Percentiles rank a stretch among this genome's conserved stretches.
These are phyloP conservation scores for Urochloa ruziziensis DNA, from an alignment of 176 grass and related monocot species.

Conservation along the genomic window DNA sequence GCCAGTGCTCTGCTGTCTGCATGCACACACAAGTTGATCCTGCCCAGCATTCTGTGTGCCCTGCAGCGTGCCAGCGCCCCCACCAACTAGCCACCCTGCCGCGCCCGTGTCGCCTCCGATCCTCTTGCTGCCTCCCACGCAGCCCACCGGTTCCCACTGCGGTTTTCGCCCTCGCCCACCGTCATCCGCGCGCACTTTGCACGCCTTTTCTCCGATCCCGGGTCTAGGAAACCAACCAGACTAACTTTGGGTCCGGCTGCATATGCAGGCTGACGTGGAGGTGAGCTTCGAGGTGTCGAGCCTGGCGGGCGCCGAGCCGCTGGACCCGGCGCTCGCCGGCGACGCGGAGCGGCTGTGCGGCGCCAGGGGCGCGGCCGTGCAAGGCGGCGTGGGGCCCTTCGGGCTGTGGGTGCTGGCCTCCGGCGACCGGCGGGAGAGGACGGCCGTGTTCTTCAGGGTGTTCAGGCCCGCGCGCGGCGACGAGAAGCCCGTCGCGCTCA, in stretches of 20 bases:
- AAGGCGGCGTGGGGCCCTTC: constrained; percentile 72
- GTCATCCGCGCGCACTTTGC: no score
- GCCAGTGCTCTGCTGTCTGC: background rate
- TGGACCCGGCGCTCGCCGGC: constrained; percentile 40
- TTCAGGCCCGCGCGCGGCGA: constrained; percentile 26
- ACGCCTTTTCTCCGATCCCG: no score
- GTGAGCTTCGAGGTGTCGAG: constrained; percentile 65
- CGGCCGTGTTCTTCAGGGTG: constrained; percentile 76
- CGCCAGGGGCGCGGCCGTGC: constrained; percentile 29
- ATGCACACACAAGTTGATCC: background rate
- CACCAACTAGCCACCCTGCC: background rate
- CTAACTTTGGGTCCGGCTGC: no score
- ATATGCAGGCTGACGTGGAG: constrained; percentile 72
- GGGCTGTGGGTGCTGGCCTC: constrained; percentile 70
- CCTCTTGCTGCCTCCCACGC: background rate
- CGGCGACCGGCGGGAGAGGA: constrained; percentile 44
- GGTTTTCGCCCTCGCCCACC: background rate
- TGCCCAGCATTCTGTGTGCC: background rate
- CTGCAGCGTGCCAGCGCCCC: no score
- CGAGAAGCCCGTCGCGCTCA: constrained; percentile 59
- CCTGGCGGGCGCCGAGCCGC: constrained; percentile 53
- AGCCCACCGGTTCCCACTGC: background rate
- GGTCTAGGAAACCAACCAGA: no score
- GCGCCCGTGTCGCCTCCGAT: background rate
- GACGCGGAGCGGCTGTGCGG: constrained; percentile 61